Base-by-base conservation (phyloP, 2,329 filamentous ascomycete genomes). In the Ceratocystis eucalypticola region DNA sequence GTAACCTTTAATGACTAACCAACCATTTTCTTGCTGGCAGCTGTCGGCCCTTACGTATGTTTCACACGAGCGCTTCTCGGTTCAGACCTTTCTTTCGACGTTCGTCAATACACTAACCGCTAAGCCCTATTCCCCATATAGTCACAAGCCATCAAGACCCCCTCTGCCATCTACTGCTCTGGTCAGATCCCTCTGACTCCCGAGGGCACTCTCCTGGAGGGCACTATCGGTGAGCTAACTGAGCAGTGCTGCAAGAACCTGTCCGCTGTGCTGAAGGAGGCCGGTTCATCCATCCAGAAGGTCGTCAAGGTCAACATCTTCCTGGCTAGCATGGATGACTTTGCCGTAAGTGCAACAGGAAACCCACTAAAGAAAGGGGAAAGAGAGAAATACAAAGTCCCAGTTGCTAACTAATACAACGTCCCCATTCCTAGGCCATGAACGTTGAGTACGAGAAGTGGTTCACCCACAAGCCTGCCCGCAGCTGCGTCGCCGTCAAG, bases 301-400 rank as follows among this genome's bases (percentile, higher is more conserved):
- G 87, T 96, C 61, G 89, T 96, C 78, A 96, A 96, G 83, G 88
- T 91, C 72, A 90, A 86, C 74, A 88, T 96, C 74, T 97, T 96
- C 82, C 79, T 97, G 69, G 87, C 88, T 63, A 88, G 95, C 77
- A 97, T 97, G 93, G 84, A 82, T 69, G 82, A 94, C 77, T 97
- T 97, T 74, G 86, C 83, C 62, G 80, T 82, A 73, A 71, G 80
- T 74, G 41, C 64, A 37, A 28, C 8, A 25, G 48, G 5, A 28
- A 12, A 15, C 22, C 37, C 12, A 15, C 37, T 4, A 41, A 41
- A 15, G 37, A 12, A 8, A 41, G 12, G 37, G 37, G 37, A 12
- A 41, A 12, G 37, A 12, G 37, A 41, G 37, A 41, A 41, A 12
- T 4, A 28, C 53, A 7, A 12, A 53, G 48, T 20, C 22, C 10